Base-by-base conservation (phyloP, 495 filamentous ascomycete genomes). In the Penicillium lividum region DNA sequence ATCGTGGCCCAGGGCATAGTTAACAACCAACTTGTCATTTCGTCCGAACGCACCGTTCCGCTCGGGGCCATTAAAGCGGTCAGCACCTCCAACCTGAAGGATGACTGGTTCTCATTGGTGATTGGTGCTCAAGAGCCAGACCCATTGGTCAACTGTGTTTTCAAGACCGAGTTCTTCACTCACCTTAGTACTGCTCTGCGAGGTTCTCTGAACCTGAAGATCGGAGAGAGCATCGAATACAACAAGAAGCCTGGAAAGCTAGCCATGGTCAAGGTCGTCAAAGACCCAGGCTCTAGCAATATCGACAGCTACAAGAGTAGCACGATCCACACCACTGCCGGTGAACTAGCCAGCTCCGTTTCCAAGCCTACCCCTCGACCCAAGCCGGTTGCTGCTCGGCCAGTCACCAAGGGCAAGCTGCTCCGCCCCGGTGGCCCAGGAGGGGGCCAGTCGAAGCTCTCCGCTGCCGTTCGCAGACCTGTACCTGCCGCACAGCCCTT, bases 161-260 rank as follows among this genome's bases (percentile, higher is more conserved):
- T 99, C 71, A 99, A 99, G 78, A 98, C 93, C 0, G 95, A 99
- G 66, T 88, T 99, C 64, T 94, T 97, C 68, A 96, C 92, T 7
- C 92, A 97, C 49, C 84, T 98, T 64, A 83, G 84, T 68, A 82
- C 79, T 43, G 84, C 80, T 38, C 86, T 91, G 70, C 90, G 88
- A 0, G 93, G 89, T 10, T 84, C 88, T 8, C 79, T 94, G 66
- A 89, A 89, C 67, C 70, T 98, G 55, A 91, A 89, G 77, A 90
- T 98, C 57, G 84, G 77, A 15, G 86, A 93, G 15, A 64, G 79
- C 2, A 93, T 99, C 68, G 91, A 97, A 68, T 99, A 94, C 72
- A 92, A 93, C 66, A 99, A 98, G 83, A 99, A 99, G 77, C 95
- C 95, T 4, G 91, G 92, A 34, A 99, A 99, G 78, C 81, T 89